Evolutionary conservation across 2,329 filamentous ascomycete genomes (phyloP), one percentile per base, ranked within the genome.

Genomic region (Penicillium hordei): DNA sequence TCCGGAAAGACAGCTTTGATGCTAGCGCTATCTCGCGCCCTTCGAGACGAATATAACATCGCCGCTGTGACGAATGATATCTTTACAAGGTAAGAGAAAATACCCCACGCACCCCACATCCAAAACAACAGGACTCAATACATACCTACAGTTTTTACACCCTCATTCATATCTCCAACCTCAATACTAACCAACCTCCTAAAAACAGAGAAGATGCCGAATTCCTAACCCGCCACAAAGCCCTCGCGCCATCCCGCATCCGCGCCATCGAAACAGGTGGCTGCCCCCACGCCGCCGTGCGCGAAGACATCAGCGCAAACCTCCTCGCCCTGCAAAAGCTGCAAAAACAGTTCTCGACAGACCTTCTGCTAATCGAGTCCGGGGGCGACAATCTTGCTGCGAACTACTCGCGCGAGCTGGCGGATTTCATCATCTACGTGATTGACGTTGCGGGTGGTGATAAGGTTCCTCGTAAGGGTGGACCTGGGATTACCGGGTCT

Each of bases 21-120:
- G 93, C 87, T 97, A 12, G 89, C 90, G 39, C 89, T 97, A 66
- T 97, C 92, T 80, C 87, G 87, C 36, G 88, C 89, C 8, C 87
- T 99, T 7, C 89, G 94, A 60, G 82, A 87, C 50, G 81, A 84
- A 55, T 93, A 90, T 84, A 91, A 88, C 72, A 89, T 99, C 70
- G 94, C 94, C 0, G 94, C 92, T 59, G 93, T 99, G 23, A 99
- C 94, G 49, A 97, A 97, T 82, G 93, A 97, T 82, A 97, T 97
- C 82, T 97, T 97, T 82, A 97, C 93, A 23, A 89, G 83, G 77
- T 79, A 64, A n/a, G 65, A 23, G 10, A 45, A 33, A 31, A 23
- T 44, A 15, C 31, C 15, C 29, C 27, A 25, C 9, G 31, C 51
- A 34, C 17, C 13, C 52, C 52, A 38, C 34, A 40, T 3, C 23